phyloP scores from a whole-genome alignment of 148 eudicot species.

The Mesembryanthemum crystallinum region DNA sequence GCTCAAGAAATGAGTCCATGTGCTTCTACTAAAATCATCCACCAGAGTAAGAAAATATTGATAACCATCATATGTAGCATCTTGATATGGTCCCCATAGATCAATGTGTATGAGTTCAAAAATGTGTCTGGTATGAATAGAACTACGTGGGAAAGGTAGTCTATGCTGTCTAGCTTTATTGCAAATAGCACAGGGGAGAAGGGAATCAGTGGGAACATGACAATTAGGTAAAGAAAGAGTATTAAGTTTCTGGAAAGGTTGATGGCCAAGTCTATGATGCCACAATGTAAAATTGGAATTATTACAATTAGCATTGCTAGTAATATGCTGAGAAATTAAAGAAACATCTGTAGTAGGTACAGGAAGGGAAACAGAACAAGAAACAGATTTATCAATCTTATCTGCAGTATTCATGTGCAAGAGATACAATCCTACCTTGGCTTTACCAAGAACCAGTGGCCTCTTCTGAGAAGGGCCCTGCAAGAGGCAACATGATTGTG shows the following conservation, averaged over 20 bases:
- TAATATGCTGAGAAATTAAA: too few relatives aligned
- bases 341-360: too few relatives aligned
- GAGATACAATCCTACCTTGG: neutral
- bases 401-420: neutral
- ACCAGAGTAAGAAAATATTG: neutral
- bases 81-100: neutral
- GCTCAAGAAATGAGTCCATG: neutral
- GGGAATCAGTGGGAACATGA: too few relatives aligned
- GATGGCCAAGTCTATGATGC: neutral
- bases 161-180: neutral
- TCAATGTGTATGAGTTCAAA: neutral
- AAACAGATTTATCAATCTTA: too few relatives aligned
- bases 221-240: too few relatives aligned
- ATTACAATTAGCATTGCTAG: too few relatives aligned
- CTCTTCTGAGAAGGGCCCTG: neutral
- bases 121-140: neutral
- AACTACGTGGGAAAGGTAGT: neutral
- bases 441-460: neutral
- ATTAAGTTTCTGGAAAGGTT: neutral
- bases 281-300: neutral
- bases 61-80: neutral
- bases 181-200: neutral
- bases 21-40: neutral
- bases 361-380: too few relatives aligned
- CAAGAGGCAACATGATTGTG: neutral